A percentile compares a stretch with the other conserved stretches of the same genome.
Evolutionary conservation across 495 filamentous ascomycete species (phyloP).

Genomic region (Penicillium bialowiezense): DNA sequence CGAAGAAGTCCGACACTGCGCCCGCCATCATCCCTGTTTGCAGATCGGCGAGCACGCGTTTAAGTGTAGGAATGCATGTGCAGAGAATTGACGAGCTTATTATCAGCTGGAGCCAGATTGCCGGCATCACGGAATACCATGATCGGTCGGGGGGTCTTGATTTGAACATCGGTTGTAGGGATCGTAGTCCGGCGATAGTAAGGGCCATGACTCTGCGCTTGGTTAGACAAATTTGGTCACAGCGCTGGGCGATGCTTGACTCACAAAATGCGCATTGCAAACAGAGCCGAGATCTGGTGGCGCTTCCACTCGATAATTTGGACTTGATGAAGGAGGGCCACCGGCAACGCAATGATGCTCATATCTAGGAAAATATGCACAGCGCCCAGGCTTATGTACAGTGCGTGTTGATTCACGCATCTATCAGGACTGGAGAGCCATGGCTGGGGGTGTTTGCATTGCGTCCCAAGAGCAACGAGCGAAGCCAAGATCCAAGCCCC

Average conservation of each 20-base stretch:
- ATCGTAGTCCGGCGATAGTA: slow-evolving; percentile 5
- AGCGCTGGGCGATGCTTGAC: background rate
- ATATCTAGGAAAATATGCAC: slow-evolving; percentile 9
- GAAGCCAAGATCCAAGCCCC: slow-evolving; percentile 2
- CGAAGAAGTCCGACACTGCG: slow-evolving; percentile 10
- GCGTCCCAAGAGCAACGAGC: slow-evolving; percentile 4
- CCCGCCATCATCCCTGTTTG: slow-evolving; percentile 20
- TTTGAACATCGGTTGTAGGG: slow-evolving; percentile 2
- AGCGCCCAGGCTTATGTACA: slow-evolving; percentile 2
- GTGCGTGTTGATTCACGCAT: slow-evolving; percentile 9
- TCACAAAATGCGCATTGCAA: slow-evolving; percentile 9
- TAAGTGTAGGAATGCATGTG: slow-evolving; percentile 15
- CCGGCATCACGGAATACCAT: slow-evolving; percentile 12
- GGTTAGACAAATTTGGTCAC: background rate
- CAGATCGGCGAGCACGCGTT: slow-evolving; percentile 12
- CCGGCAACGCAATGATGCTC: slow-evolving; percentile 3
- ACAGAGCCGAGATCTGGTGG: slow-evolving; percentile 9
- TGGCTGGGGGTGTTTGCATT: slow-evolving; percentile 3
- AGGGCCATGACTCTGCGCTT: slow-evolving; percentile 4
- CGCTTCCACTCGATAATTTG: slow-evolving; percentile 8
- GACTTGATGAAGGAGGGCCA: slow-evolving; percentile 6
- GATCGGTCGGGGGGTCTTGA: background rate
- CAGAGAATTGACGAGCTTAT: slow-evolving; percentile 13
- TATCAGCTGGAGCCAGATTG: slow-evolving; percentile 15
- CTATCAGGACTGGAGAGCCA: slow-evolving; percentile 1